These are phyloP conservation scores for Globisporangium middletonii DNA, from an alignment of 352 stramenopile genomes.

Conservation along the genomic window DNA sequence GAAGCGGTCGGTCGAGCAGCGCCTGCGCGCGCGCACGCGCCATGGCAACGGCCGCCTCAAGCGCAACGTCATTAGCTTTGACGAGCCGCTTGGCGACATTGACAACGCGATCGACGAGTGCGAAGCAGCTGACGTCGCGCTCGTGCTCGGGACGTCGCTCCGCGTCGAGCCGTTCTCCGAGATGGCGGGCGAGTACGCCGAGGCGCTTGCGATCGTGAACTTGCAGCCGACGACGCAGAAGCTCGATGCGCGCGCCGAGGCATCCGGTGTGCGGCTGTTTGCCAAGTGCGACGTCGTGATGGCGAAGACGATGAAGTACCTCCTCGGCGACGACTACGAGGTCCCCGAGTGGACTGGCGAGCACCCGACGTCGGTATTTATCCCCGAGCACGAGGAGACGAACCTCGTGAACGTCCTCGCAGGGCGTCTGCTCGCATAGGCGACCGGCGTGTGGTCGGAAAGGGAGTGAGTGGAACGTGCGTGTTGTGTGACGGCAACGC, in stretches of 20 bases:
- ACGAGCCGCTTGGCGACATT: constrained; percentile 75
- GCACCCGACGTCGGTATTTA: constrained; percentile 55
- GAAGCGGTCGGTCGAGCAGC: constrained; percentile 53
- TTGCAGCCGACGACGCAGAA: constrained; percentile 64
- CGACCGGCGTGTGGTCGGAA: too few species aligned
- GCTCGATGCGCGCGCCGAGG: constrained; percentile 59
- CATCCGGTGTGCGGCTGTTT: constrained; percentile 62
- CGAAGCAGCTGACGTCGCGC: constrained; percentile 63
- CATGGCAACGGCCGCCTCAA: constrained; percentile 73
- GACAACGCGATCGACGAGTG: constrained; percentile 76
- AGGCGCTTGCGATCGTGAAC: constrained; percentile 72
- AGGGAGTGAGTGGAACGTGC: neutral
- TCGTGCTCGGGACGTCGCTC: constrained; percentile 74
- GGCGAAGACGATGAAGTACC: constrained; percentile 64
- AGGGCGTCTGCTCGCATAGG: constrained; percentile 39
- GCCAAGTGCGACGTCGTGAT: constrained; percentile 75
- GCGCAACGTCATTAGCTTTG: constrained; percentile 76
- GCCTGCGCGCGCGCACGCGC: constrained; percentile 55
- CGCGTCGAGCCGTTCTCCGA: constrained; percentile 75
- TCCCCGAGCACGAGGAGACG: constrained; percentile 64
- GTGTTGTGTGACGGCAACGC: neutral
- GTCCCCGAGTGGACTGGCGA: constrained; percentile 55
- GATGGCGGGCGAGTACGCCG: constrained; percentile 73
- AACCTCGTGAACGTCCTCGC: constrained; percentile 77
- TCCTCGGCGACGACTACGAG: constrained; percentile 49